Conservation (phyloP, 257 asterid genomes). For the Jacaranda copaia region DNA sequence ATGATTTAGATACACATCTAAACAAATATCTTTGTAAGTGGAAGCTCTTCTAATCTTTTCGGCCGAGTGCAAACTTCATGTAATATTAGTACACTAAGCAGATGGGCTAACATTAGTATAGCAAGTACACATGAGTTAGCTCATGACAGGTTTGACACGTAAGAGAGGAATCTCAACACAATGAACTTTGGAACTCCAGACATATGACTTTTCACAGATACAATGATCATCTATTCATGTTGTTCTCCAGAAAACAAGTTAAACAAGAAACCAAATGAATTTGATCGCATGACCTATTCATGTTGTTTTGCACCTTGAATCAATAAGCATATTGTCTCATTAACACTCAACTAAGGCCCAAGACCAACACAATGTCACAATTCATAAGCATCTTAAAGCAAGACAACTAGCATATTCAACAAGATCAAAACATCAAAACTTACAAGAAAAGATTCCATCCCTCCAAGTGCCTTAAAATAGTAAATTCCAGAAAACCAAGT, state of each 20-base stretch:
- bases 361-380: constrained; percentile 7
- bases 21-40: not conserved
- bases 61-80: not conserved
- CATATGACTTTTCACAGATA: not conserved
- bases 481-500: not conserved
- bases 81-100: not conserved
- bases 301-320: not conserved
- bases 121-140: not conserved
- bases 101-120: not conserved
- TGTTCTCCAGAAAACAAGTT: not conserved
- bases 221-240: not conserved
- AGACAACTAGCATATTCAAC: not conserved
- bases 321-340: not conserved
- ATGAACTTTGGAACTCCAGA: not conserved
- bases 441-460: not conserved
- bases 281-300: constrained; percentile 1
- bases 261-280: not conserved
- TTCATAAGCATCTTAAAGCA: constrained; percentile 9
- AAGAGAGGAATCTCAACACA: not conserved
- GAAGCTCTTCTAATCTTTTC: not conserved
- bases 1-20: not conserved
- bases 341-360: not conserved
- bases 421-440: not conserved
- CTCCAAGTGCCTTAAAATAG: not conserved
- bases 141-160: not conserved